Percentiles rank a stretch among this genome's conserved stretches.
These are phyloP conservation scores for Eucalyptus victrix DNA, from an alignment of 345 rosid species.

Conservation along the genomic window DNA sequence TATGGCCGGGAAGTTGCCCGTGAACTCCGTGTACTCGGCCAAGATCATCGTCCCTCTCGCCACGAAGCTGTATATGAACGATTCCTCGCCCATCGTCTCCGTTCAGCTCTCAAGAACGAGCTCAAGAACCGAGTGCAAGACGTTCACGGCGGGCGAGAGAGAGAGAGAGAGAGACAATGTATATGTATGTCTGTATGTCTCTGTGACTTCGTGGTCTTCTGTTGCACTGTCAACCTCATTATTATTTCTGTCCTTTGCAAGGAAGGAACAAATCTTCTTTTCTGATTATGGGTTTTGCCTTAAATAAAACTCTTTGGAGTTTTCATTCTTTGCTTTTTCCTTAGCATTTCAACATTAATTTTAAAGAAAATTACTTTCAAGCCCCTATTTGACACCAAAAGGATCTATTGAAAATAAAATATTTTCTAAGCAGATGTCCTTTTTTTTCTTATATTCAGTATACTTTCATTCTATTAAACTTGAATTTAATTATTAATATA, in stretches of 20 bases:
- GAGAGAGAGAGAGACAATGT: not conserved
- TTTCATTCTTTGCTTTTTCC: not conserved
- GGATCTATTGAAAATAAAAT: not conserved
- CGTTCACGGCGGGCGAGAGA: not conserved
- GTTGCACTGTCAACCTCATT: not conserved
- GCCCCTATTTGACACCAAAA: not conserved
- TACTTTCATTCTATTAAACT: not conserved
- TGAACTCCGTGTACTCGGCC: slow-evolving; percentile 95
- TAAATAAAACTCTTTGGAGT: not conserved
- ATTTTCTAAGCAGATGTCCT: not conserved
- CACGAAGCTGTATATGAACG: slow-evolving; percentile 94
- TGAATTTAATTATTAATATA: not conserved
- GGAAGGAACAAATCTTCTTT: not conserved
- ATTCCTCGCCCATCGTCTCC: slow-evolving; percentile 61
- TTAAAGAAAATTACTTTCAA: not conserved
- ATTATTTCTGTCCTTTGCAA: not conserved
- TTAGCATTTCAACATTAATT: not conserved
- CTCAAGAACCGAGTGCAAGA: not conserved
- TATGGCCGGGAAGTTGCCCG: slow-evolving; percentile 95
- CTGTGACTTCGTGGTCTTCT: not conserved
- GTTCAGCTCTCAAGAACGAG: not conserved
- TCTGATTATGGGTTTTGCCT: not conserved
- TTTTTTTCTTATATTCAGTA: not conserved
- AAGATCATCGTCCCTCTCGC: slow-evolving; percentile 90
- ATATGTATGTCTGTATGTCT: not conserved